Percentiles rank a stretch among this genome's conserved stretches.
These are phyloP conservation scores for Sphaceloma murrayae DNA, from an alignment of 2,329 filamentous ascomycete species.

Conservation along the genomic window DNA sequence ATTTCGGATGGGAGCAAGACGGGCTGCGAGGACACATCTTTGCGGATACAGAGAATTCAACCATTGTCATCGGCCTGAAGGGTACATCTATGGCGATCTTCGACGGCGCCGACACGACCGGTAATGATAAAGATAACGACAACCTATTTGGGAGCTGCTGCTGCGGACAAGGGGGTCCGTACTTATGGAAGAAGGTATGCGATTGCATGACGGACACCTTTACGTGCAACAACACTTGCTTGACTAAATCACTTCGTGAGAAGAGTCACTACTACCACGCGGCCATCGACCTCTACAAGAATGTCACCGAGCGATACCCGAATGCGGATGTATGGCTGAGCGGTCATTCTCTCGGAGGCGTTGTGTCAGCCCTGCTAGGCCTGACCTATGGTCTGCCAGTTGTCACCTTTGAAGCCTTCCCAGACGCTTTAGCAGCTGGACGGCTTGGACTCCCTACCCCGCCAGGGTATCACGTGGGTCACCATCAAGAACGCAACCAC, in stretches of 20 bases:
- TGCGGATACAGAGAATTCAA: conserved; percentile 73
- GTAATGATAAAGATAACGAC: conserved; percentile 80
- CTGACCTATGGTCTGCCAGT: conserved; percentile 77
- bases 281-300: conserved; percentile 77
- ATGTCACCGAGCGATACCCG: conserved; percentile 78
- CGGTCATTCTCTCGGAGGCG: conserved; percentile 80
- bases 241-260: conserved; percentile 59
- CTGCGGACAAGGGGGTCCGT: conserved; percentile 81
- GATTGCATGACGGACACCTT: conserved; percentile 81
- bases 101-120: conserved; percentile 82
- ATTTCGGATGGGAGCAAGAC: conserved; percentile 84
- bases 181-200: conserved; percentile 80
- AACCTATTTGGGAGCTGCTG: conserved; percentile 95
- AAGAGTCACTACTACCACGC: conserved; percentile 86
- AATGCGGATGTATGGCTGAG: conserved; percentile 72
- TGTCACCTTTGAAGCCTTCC: conserved; percentile 81
- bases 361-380: conserved; percentile 71
- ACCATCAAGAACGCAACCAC: conserved; percentile 58
- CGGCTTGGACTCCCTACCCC: conserved; percentile 74
- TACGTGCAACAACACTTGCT: conserved; percentile 81
- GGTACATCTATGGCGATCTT: conserved; percentile 66
- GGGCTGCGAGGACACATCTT: conserved; percentile 83
- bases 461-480: conserved; percentile 60
- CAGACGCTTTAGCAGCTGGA: conserved; percentile 72
- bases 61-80: conserved; percentile 80